Evolutionary conservation across 495 filamentous ascomycete genomes (phyloP), one percentile per base, ranked within the genome.

Genomic region (Penicillium paradoxum): DNA sequence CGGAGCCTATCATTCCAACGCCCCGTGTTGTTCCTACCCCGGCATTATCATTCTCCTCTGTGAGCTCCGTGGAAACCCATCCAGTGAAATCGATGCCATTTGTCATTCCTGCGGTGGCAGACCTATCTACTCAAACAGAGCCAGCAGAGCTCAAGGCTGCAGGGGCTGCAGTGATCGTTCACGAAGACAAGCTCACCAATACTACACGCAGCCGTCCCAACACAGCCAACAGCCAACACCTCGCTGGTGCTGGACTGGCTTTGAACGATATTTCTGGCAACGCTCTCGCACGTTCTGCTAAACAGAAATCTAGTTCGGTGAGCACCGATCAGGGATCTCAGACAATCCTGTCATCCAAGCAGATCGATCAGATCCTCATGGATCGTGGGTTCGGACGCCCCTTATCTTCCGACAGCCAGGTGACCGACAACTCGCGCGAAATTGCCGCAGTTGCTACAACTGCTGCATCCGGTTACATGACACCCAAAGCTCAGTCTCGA

Each of bases 261-360:
- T 58, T 77, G 51, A 67, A 61, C 38, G 62, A 71, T 47, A 71
- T 79, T 21, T 71, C 76, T 54, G 71, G 74, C 17, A 78, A 78
- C 59, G 59, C 70, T 42, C 51, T 70, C 11, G 52, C 67, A 18
- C 68, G 66, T 33, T 59, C 62, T 29, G 38, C 57, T 21, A 64
- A 49, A 53, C 55, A 66, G 42, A 56, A 55, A 7, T 59, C 57
- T 27, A 71, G 62, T 36, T 77, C 73, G 55, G 69, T 76, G 38
- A 83, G 75, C 42, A 70, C 73, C 32, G 85, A 92, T 61, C 85
- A 89, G 49, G 78, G 80, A 43, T 80, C 82, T 13, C 89, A 95
- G 67, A 92, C 89, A 30, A 73, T 83, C 7, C 67, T 92, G 30
- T 91, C 88, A 13, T 81, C 84, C 0, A 79, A 86, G 37, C 82